Evolutionary conservation across 73 alveolate species (phyloP), one percentile per base, ranked within the genome.

Genomic region (Paramecium caudatum): DNA sequence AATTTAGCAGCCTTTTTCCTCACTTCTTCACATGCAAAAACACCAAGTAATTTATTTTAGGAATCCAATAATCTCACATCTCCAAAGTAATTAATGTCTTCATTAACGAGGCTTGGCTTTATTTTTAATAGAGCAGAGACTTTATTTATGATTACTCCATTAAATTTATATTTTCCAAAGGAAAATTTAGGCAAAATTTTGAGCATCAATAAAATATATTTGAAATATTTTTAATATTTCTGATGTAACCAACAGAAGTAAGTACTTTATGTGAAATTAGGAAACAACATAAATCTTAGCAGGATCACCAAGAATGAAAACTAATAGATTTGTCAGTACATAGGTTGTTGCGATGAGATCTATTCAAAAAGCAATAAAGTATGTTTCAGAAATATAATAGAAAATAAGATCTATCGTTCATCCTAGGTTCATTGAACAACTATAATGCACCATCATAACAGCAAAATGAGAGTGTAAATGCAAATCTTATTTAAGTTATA

Each of bases 341-440:
- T 45, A 74, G 32, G 62, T 34, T 37, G 87, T 78, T 1, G 93
- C 93, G 2, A 61, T 86, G 87, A 48, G 63, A 34, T 86, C 93
- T 6, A 86, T 86, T 37, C 68, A 86, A 25, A 86, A 63, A 86
- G 93, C 85, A 41, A 86, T 86, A 41, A 61, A 63, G 93, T 86
- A 86, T 15, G 8, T 12, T 23, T 48, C 36, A 47, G 48, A 78
- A 27, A 37, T 21, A 36, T 34, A 5, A 48, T 83, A 83, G 91
- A 65, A 83, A 55, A 39, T 15, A 86, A 30, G 93, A 86, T 86
- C 46, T 63, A 46, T 63, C 93, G 1, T 48, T 41, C 30, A 86
- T 86, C 12, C 48, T 86, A 25, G 93, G 93, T 41, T 37, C 87
- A 7, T 19, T 49, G 1, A 86, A 86, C 65, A 63, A 55, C 25